Base-by-base conservation (phyloP, 495 filamentous ascomycete genomes). In the Neurospora sublineolata region DNA sequence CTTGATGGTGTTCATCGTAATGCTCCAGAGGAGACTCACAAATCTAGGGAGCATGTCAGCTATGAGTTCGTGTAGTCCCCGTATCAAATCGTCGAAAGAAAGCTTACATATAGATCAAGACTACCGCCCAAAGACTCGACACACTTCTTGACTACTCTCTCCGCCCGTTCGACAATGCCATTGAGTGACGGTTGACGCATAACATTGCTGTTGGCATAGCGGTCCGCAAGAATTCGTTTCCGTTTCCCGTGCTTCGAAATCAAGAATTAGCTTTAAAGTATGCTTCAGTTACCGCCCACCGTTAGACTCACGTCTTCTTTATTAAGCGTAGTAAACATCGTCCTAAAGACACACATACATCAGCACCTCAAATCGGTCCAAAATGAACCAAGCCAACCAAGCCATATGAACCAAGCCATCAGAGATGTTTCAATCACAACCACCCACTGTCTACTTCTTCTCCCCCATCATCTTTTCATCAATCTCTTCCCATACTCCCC, bases 151-250 rank as follows among this genome's bases (percentile, higher is more conserved):
- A 88, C 77, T 71, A 90, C 89, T 23, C 80, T 80, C 46, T 70
- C 78, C 0, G 88, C 87, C 9, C 87, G 79, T 71, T 89, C 84
- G 33, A 80, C 76, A 40, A 91, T 88, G 4, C 85, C 87, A 14
- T 80, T 77, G 23, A 90, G 75, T 0, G 87, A 83, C 9, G 82
- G 77, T 1, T 82, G 74, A 27, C 84, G 85, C 73, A 90, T 79
- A 68, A 91, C 80, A 77, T 89, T 91, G 40, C 85, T 86, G 78
- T 90, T 91, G 33, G 89, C 87, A 76, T 91, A 91, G 69, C 87
- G 84, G 73, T 89, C 87, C 0, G 88, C 89, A 44, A 90, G 81
- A 30, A 88, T 77, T 4, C 89, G 82, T 71, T 87, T 90, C 76
- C 88, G 84, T 75, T 80, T 84, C 68, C 84, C 84, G 70, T 90